Base-by-base conservation (phyloP, 106 monocot genomes). In the Acanthochlamys bracteata region DNA sequence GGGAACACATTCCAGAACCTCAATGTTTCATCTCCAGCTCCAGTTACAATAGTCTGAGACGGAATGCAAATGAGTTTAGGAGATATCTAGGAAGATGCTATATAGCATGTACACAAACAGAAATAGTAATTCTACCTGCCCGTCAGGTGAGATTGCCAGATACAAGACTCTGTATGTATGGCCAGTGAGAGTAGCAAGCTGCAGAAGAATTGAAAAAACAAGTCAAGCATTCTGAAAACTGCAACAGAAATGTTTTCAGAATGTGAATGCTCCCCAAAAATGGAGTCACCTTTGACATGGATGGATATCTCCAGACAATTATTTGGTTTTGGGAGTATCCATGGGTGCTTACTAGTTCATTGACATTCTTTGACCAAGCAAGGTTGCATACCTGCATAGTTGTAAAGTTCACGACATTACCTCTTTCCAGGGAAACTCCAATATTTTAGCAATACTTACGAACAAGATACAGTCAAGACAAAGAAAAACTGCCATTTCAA, bases 251-350 rank as follows among this genome's bases (percentile, higher is more conserved):
- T 17, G n/a, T n/a, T n/a, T n/a, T n/a, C 45, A 46, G 8, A 46
- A 46, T 46, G 55, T 20, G 20, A 20, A 20, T 21, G 10, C 3
- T 0, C 20, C 8, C 20, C 20, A 49, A 49, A 9, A 49, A 4
- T 3, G 9, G 17, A 41, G 11, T 33, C 71, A 95, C 94, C 94
- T 90, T 95, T 20, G 94, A 80, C 89, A 94, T 90, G 9, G 81
- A 62, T 55, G 89, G 94, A 51, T 94, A 90, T 66, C 94, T 65
- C 94, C 94, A 95, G 42, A 95, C 82, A 71, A 95, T 90, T 57
- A 95, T 95, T 75, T 95, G 94, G 56, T 95, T 95, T 56, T 95
- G 90, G 24, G 94, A 95, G 59, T 95, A 95, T 26, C 94, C 94
- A 74, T 95, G 94, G 21, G 94, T 95, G 73, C 94, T 95, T 17